phyloP scores from a whole-genome alignment of 768 basidiomycete species.

The Mycena venus region DNA sequence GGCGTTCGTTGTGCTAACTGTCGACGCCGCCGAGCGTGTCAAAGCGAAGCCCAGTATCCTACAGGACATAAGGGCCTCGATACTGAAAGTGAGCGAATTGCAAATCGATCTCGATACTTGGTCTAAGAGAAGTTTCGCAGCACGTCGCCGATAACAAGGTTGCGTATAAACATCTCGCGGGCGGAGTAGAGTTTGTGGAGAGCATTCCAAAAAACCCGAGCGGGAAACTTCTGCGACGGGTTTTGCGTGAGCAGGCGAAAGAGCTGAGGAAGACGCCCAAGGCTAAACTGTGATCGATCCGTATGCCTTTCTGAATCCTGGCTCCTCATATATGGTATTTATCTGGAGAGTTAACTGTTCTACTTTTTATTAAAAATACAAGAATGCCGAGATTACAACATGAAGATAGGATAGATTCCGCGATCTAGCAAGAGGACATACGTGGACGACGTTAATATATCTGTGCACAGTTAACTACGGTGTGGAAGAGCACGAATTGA shows the following conservation, averaged over 20 bases:
- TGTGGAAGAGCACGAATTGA: neutral
- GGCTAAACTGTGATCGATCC: conserved; percentile 24
- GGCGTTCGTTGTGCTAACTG: conserved; percentile 72
- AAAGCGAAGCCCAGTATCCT: conserved; percentile 39
- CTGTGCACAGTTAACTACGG: neutral
- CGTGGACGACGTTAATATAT: conserved; percentile 31
- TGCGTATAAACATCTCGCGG: conserved; percentile 58
- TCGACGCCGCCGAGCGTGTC: conserved; percentile 53
- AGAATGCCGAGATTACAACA: neutral
- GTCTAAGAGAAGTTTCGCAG: conserved; percentile 34
- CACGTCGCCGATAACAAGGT: conserved; percentile 54
- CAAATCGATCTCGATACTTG: neutral
- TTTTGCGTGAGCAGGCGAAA: conserved; percentile 39
- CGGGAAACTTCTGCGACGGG: conserved; percentile 57
- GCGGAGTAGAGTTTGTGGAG: conserved; percentile 59
- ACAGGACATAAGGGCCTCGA: conserved; percentile 56
- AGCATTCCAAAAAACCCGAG: conserved; percentile 63
- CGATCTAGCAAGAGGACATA: neutral
- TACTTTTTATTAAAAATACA: conserved; percentile 20
- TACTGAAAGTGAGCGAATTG: conserved; percentile 39
- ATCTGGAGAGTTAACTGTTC: neutral
- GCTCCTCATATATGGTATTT: neutral
- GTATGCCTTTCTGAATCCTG: neutral
- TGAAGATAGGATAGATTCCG: neutral
- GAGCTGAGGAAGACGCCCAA: conserved; percentile 21